Evolutionary conservation across 2,329 filamentous ascomycete species (phyloP), one percentile per base, ranked within the genome.

Genomic region (Alternaria arborescens): DNA sequence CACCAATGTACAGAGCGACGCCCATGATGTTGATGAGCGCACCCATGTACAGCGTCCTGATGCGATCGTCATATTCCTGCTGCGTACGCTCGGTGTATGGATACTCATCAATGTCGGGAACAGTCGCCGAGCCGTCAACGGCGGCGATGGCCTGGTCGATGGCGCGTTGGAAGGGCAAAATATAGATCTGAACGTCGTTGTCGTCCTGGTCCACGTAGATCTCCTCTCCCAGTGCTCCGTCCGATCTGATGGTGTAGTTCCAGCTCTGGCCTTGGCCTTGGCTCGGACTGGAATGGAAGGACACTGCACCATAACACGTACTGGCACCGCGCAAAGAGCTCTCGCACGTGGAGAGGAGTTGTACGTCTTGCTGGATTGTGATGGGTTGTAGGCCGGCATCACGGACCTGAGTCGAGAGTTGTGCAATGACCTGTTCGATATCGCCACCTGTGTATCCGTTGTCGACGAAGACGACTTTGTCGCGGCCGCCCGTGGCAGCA

Each of bases 221-320:
- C 55, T 85, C 86, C 8, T 79, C 76, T 20, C 89, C 89, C 58
- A 97, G 83, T 0, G 87, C 83, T 36, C 89, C 89, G 74, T 97
- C 94, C 3, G 88, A 88, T 58, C 91, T 85, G 26, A 97, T 83
- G 0, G 92, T 94, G 74, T 97, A 97, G 78, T 95, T 96, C 94
- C 94, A 97, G 44, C 86, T 78, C 2, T 85, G 85, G 7, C 84
- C 85, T 1, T 76, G 64, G 10, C 92, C 92, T 79, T 95, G 89
- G 1, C 79, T 84, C 0, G 93, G 92, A 5, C 92, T 96, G 0
- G 89, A 89, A 55, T 88, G 83, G 80, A 96, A 94, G 5, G 90
- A 87, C 1, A 91, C 86, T 8, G 90, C 92, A 18, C 87, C 90
- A 72, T 89, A 93, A 77, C 92, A 95, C 1, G 78, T 81, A 12